Evolutionary conservation across 768 basidiomycete species (phyloP), one percentile per base, ranked within the genome.

Genomic region (Rubroboletus satanas): DNA sequence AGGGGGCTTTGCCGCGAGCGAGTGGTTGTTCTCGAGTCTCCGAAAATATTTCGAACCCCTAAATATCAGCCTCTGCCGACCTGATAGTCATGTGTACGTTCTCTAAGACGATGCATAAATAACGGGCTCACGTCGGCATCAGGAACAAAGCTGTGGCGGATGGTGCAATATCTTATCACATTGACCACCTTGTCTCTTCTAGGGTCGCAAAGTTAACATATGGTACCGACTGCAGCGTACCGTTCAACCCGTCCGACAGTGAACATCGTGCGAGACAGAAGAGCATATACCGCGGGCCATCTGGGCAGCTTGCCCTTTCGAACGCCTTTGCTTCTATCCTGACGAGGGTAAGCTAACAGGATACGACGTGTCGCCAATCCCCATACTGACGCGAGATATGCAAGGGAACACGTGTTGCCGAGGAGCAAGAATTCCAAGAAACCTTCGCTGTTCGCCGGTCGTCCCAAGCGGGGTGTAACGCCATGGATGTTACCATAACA

Each of bases 31-130:
- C 55, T 57, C 66, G 2, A 68, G 71, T 44, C 73, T 84, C 2
- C 74, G 74, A 38, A 66, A 62, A 48, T 61, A 68, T 6, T 67
- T 84, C 10, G 68, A 69, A 5, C 58, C 68, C 5, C 61, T 72
- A 0, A 73, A 75, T n/a, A 61, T 81, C 36, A 71, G 65, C 32
- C 65, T 83, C 17, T 73, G 75, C 48, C 73, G 80, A 8, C 83
- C 82, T 0, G 80, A 83, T 52, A 77, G 74, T 35, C 78, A 81
- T 55, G 73, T 82, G 83, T 82, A 61, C 43, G 80, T 72, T n/a
- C 29, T 41, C 14, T 12, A 7, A 23, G 32, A 21, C n/a, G 7
- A 35, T 29, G 36, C 28, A n/a, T 31, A 1, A 32, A 31, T 5
- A 29, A 41, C 15, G n/a, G 3, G 10, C 62, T 70, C 35, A 72